These are phyloP conservation scores for Deakozyma indianensis DNA, from an alignment of 805 yeast species.

Conservation along the genomic window DNA sequence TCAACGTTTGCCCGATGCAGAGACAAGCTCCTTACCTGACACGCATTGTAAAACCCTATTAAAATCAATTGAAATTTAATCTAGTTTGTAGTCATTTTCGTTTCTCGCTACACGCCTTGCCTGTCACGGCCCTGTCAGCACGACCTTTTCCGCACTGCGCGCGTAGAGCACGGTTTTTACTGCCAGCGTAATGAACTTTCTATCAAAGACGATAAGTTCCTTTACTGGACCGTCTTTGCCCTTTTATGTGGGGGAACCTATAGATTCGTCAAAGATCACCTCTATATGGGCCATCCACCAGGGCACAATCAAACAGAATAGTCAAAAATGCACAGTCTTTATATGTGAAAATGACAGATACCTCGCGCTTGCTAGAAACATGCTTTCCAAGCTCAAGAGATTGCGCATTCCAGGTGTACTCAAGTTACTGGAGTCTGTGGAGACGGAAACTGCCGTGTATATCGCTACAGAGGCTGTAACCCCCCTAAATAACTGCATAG, in stretches of 20 bases:
- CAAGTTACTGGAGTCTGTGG: slow-evolving; percentile 46
- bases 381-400: slow-evolving; percentile 33
- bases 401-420: slow-evolving; percentile 60
- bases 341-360: slow-evolving; percentile 32
- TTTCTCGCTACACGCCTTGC: too few species aligned
- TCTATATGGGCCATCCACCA: slow-evolving; percentile 51
- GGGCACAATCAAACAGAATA: slow-evolving; percentile 36
- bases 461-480: slow-evolving; percentile 54
- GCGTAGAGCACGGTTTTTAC: too few species aligned
- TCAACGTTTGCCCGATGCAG: too few species aligned
- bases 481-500: slow-evolving; percentile 33
- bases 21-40: too few species aligned
- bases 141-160: too few species aligned
- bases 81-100: too few species aligned
- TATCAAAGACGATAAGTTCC: not conserved
- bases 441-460: slow-evolving; percentile 40
- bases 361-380: slow-evolving; percentile 30
- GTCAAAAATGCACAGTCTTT: slow-evolving; percentile 45
- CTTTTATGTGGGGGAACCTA: not conserved
- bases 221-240: not conserved
- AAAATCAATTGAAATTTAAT: too few species aligned
- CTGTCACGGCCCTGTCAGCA: too few species aligned
- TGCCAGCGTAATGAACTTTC: too few species aligned
- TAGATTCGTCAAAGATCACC: slow-evolving; percentile 4
- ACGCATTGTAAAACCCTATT: too few species aligned